Base-by-base conservation (phyloP, 257 asterid species). In the Verbena officinalis region DNA sequence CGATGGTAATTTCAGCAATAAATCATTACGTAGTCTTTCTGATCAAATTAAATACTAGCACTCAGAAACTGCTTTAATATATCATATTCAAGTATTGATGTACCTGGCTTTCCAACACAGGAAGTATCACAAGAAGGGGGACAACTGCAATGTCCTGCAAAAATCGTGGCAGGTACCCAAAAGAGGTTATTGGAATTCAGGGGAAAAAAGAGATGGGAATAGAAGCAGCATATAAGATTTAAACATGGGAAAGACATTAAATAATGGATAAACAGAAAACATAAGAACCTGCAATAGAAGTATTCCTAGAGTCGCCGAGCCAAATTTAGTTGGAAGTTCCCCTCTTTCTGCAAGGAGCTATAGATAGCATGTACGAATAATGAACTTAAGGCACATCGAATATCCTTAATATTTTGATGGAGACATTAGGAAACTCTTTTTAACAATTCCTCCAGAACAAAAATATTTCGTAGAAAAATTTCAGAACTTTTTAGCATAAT, bases 331-430 rank as follows among this genome's bases (percentile, higher is more conserved):
- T 39, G 99, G 96, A 74, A 90, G 99, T 76, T 94, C 99, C 53
- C 99, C 97, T 73, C 77, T 94, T 78, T 94, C 99, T 78, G 99
- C 99, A 59, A 94, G 97, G 80, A 94, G 96, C 97, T 94, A 77
- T 42, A 83, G 10, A 63, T 68, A 68, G 71, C 67, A 70, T 54
- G 78, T 80, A 75, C 82, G 87, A 84, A 76, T 62, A 39, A 52
- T 45, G 65, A 21, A 20, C 21, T 30, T 40, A 50, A 51, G 2
- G 68, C 34, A 43, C 31, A 15, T 12, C 53, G 30, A 34, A 55
- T 22, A 64, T 67, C 31, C 20, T 22, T 22, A 55, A 59, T 36
- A 49, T 58, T 22, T 31, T 4, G 64, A 56, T 63, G 50, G 30
- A 11, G 14, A 21, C 43, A 30, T 42, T 46, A 51, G 39, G 53